phyloP scores from a whole-genome alignment of 148 eudicot species.

The Cornus kousa region DNA sequence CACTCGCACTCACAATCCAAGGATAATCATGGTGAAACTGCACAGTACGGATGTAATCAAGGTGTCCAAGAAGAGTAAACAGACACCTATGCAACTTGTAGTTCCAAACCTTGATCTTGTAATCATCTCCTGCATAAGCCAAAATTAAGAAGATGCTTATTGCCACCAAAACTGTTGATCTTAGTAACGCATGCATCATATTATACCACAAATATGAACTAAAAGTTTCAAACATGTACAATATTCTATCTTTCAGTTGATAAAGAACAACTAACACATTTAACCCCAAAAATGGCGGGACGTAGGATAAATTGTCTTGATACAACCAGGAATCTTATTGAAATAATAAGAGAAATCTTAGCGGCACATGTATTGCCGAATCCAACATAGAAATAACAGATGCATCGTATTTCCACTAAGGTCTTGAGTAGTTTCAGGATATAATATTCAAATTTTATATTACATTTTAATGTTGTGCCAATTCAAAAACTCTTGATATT shows the following conservation, averaged over 20 bases:
- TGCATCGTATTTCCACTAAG: too few relatives aligned
- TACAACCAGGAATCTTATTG: background rate
- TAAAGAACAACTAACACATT: background rate
- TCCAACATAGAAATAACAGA: background rate
- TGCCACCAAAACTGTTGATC: conserved; percentile 1
- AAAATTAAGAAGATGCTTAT: conserved; percentile 7
- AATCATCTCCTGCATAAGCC: conserved; percentile 78
- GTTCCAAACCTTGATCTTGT: conserved; percentile 96
- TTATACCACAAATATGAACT: background rate
- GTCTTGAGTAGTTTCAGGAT: too few relatives aligned
- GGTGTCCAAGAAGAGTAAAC: conserved; percentile 92
- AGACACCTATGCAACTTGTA: conserved; percentile 88
- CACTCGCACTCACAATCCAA: conserved; percentile 97
- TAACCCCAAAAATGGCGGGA: background rate
- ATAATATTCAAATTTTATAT: too few relatives aligned
- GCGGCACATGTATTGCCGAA: background rate
- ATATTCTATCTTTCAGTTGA: background rate
- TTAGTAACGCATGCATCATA: background rate
- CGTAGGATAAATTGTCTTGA: background rate
- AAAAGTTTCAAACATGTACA: background rate
- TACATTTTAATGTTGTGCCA: too few relatives aligned
- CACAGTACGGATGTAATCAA: conserved; percentile 92
- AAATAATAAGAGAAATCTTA: background rate
- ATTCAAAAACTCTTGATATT: background rate
- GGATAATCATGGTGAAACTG: conserved; percentile 93